Conservation (phyloP, 1,284 basidiomycete genomes). For the Puccinia hordei region DNA sequence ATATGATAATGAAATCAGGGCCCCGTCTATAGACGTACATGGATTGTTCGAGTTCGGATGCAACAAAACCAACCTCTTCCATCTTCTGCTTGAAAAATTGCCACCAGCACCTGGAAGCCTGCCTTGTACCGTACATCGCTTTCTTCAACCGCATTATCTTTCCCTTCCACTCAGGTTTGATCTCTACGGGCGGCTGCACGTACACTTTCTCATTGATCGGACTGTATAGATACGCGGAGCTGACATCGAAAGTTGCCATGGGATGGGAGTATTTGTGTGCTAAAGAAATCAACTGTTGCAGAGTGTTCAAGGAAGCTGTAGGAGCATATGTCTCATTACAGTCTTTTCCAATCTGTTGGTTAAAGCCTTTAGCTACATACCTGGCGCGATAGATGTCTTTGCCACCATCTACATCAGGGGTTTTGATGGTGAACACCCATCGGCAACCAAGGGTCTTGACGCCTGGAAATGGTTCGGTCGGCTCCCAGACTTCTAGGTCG, state of each 20-base stretch:
- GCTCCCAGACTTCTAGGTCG: no score
- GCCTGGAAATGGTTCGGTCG: no score
- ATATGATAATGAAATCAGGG: background rate
- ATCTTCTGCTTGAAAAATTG: background rate
- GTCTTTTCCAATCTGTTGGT: background rate
- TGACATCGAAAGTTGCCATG: background rate
- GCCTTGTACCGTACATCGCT: background rate
- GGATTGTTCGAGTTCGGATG: background rate
- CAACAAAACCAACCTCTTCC: background rate
- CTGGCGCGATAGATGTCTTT: background rate
- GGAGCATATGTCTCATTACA: background rate
- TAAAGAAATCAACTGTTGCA: background rate
- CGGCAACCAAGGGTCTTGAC: background rate
- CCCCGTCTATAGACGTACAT: background rate
- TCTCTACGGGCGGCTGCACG: background rate
- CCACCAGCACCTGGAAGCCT: constrained; percentile 5
- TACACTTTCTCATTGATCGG: background rate
- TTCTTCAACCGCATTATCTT: background rate
- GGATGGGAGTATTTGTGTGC: background rate
- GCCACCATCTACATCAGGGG: background rate
- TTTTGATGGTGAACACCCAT: background rate
- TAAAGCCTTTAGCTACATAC: background rate
- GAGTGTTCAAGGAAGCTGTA: background rate
- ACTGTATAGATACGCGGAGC: background rate
- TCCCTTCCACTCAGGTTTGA: background rate